Conservation (phyloP, 495 filamentous ascomycete genomes). For the Schizothecium vesticola region DNA sequence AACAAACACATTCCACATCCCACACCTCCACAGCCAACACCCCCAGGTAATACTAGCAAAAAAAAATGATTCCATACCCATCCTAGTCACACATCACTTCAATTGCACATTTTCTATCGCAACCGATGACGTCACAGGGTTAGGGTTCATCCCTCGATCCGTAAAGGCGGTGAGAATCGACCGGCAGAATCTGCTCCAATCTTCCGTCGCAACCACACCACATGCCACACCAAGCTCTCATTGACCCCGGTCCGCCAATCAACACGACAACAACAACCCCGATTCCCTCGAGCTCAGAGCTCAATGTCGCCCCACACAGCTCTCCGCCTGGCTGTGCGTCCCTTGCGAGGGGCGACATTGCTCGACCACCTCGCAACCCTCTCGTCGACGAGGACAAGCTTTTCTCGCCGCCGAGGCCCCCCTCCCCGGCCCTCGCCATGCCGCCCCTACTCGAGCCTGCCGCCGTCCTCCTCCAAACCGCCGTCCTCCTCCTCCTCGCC, state of each 20-base stretch:
- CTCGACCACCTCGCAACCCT: constrained; percentile 14
- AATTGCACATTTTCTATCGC: neutral
- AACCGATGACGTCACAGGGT: neutral
- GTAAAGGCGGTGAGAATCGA: neutral
- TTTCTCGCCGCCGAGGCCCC: neutral
- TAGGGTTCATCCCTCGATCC: neutral
- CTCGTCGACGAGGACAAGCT: neutral
- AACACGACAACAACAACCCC: neutral
- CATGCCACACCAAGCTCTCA: neutral
- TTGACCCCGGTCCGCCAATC: neutral
- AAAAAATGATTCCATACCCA: neutral
- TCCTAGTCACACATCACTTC: neutral
- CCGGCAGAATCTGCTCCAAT: neutral
- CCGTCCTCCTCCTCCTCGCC: constrained; percentile 11
- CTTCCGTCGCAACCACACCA: neutral
- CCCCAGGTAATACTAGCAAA: neutral
- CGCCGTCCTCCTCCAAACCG: constrained; percentile 10
- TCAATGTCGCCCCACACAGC: constrained; percentile 29
- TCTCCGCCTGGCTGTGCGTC: constrained; percentile 26
- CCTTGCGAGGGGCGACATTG: constrained; percentile 15
- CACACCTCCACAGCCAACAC: neutral
- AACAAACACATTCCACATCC: neutral
- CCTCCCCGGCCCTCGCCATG: neutral
- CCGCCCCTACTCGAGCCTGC: constrained; percentile 5
- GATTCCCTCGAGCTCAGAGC: constrained; percentile 15